A percentile compares a stretch with the other conserved stretches of the same genome.
Evolutionary conservation across 2,329 filamentous ascomycete genomes (phyloP).

Genomic region (Penicillium oxalicum): DNA sequence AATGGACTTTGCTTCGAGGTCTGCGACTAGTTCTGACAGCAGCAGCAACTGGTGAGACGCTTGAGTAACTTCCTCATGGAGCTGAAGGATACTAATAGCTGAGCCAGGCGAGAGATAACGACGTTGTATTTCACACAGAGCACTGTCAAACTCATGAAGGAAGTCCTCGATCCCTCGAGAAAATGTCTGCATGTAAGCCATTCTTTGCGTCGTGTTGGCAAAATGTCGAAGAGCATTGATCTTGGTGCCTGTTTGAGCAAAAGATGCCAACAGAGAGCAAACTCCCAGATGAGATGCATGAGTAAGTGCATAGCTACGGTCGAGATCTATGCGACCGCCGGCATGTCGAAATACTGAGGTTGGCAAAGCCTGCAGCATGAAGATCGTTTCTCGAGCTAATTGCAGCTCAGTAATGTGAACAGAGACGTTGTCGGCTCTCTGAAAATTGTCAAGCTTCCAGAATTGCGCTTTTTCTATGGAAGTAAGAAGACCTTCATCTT

Average conservation of each 20-base stretch:
- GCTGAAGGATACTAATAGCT: slow-evolving; percentile 61
- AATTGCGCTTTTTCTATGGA: slow-evolving; percentile 43
- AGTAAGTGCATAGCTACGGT: slow-evolving; percentile 31
- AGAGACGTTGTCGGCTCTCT: slow-evolving; percentile 17
- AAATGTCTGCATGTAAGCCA: slow-evolving; percentile 65
- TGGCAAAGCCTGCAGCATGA: slow-evolving; percentile 75
- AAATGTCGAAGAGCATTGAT: slow-evolving; percentile 48
- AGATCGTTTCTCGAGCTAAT: slow-evolving; percentile 68
- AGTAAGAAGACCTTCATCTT: slow-evolving; percentile 32
- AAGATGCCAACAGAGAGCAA: slow-evolving; percentile 33
- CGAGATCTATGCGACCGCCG: slow-evolving; percentile 31
- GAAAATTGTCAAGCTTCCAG: slow-evolving; percentile 38
- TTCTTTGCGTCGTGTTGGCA: slow-evolving; percentile 40
- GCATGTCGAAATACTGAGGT: slow-evolving; percentile 61
- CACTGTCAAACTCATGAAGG: slow-evolving; percentile 53
- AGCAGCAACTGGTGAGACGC: slow-evolving; percentile 52
- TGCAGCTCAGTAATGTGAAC: slow-evolving; percentile 62
- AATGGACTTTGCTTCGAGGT: slow-evolving; percentile 43
- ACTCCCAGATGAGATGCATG: slow-evolving; percentile 31
- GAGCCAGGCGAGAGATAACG: slow-evolving; percentile 51
- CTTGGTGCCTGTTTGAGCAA: slow-evolving; percentile 45
- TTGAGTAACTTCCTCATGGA: slow-evolving; percentile 54
- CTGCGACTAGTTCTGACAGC: slow-evolving; percentile 58
- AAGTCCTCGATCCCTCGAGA: slow-evolving; percentile 56
- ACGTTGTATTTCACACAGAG: slow-evolving; percentile 56